These are phyloP conservation scores for Fusarium clavum DNA, from an alignment of 2,329 filamentous ascomycete genomes.

Conservation along the genomic window DNA sequence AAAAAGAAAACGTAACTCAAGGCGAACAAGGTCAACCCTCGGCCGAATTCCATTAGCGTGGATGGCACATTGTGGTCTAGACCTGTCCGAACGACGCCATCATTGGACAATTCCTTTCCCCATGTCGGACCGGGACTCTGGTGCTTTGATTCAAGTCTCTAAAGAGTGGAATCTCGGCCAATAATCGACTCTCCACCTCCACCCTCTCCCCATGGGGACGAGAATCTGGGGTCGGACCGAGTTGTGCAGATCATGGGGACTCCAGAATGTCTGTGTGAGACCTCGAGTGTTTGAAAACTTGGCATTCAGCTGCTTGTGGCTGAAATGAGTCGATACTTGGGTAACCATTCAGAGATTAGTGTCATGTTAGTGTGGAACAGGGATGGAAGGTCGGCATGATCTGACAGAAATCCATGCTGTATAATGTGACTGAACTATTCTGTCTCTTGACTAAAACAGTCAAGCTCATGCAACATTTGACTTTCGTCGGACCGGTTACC, in stretches of 20 bases:
- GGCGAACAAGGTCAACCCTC: not conserved
- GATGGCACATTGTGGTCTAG: constrained; percentile 1
- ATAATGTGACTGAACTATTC: too few species aligned
- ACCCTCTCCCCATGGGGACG: constrained; percentile 24
- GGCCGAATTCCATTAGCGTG: not conserved
- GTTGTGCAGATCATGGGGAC: constrained; percentile 4
- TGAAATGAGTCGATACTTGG: not conserved
- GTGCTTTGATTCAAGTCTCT: not conserved
- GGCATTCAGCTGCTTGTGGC: constrained; percentile 6
- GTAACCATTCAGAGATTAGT: not conserved
- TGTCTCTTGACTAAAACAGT: not conserved
- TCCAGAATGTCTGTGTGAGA: not conserved
- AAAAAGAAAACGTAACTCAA: too few species aligned
- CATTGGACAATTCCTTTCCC: not conserved
- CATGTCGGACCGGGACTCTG: constrained; percentile 4
- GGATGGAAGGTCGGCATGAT: not conserved
- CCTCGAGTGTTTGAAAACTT: not conserved
- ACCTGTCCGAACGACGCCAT: not conserved
- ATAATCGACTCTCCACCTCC: not conserved
- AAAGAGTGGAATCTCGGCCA: not conserved
- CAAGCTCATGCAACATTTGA: not conserved
- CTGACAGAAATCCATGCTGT: not conserved
- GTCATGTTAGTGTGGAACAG: not conserved
- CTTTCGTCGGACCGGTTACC: constrained; percentile 33
- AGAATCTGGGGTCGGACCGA: constrained; percentile 34